Evolutionary conservation across 768 basidiomycete species (phyloP).

Genomic region (Tricholoma sp.): DNA sequence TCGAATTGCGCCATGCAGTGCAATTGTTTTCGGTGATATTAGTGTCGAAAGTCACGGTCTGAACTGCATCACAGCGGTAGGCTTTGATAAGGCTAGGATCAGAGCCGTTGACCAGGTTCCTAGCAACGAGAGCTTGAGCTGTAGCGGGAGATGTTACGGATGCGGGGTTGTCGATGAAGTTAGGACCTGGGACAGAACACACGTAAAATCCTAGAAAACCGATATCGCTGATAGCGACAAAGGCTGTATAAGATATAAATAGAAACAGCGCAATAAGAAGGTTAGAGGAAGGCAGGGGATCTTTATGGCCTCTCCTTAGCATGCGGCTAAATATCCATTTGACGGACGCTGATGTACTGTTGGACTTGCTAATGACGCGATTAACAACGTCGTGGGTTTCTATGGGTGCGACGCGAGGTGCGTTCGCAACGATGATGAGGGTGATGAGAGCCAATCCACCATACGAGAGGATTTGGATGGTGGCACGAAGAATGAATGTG

Average conservation of each 20-base stretch:
- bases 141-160: conserved; percentile 10
- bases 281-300: conserved; percentile 10
- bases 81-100: conserved; percentile 6
- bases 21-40: conserved; percentile 12
- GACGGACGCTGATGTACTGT: conserved; percentile 6
- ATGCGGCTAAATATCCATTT: conserved; percentile 17
- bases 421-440: conserved; percentile 14
- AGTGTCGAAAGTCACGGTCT: conserved; percentile 1
- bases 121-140: conserved; percentile 6
- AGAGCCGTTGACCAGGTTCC: conserved; percentile 11
- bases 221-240: conserved; percentile 12
- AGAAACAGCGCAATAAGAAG: conserved; percentile 14
- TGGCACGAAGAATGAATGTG: conserved; percentile 19
- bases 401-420: conserved; percentile 16
- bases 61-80: conserved; percentile 7
- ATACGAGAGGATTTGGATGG: conserved; percentile 19
- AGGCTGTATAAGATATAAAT: conserved; percentile 10
- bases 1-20: conserved; percentile 17
- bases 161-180: conserved; percentile 12
- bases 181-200: conserved; percentile 11
- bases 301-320: conserved; percentile 6
- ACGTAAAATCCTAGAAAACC: conserved; percentile 12
- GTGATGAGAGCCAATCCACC: conserved; percentile 14
- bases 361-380: conserved; percentile 14
- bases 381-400: conserved; percentile 19